A percentile compares a stretch with the other conserved stretches of the same genome.
Evolutionary conservation across 2,329 filamentous ascomycete genomes (phyloP).

Genomic region (Xylariaceae sp.): DNA sequence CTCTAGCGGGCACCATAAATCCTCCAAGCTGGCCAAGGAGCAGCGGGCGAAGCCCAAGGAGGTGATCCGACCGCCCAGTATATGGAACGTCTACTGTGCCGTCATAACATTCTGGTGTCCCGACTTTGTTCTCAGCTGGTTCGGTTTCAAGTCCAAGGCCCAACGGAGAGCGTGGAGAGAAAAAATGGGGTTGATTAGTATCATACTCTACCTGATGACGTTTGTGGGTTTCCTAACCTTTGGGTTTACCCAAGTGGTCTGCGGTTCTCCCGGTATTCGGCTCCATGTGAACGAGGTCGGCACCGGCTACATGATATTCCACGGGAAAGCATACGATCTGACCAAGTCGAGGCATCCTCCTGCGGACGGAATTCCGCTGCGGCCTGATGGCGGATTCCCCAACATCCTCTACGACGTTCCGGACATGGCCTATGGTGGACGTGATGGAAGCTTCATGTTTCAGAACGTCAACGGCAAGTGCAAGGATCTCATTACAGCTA

Average conservation of each 20-base stretch:
- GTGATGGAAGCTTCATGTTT: slow-evolving; percentile 94
- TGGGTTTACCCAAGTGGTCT: slow-evolving; percentile 87
- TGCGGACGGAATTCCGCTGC: slow-evolving; percentile 67
- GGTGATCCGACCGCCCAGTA: slow-evolving; percentile 69
- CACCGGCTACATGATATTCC: slow-evolving; percentile 88
- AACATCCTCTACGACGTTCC: slow-evolving; percentile 88
- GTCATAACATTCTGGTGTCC: slow-evolving; percentile 94
- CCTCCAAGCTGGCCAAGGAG: slow-evolving; percentile 52
- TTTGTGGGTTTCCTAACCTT: slow-evolving; percentile 95
- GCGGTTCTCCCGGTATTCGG: slow-evolving; percentile 64
- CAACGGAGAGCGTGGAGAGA: slow-evolving; percentile 94
- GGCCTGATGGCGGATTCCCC: slow-evolving; percentile 44
- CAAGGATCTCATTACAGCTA: slow-evolving; percentile 78
- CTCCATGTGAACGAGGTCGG: slow-evolving; percentile 79
- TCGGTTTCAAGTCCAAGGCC: slow-evolving; percentile 76
- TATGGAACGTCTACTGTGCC: slow-evolving; percentile 95
- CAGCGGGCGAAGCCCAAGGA: slow-evolving; percentile 53
- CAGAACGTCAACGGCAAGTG: slow-evolving; percentile 98
- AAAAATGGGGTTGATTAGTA: slow-evolving; percentile 93
- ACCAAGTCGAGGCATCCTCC: slow-evolving; percentile 70
- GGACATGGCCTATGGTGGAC: slow-evolving; percentile 67
- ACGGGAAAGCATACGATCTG: slow-evolving; percentile 85
- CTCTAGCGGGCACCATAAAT: slow-evolving; percentile 53
- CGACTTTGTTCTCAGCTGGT: slow-evolving; percentile 75
- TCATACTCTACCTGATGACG: slow-evolving; percentile 81